Conservation (phyloP, 805 yeast genomes). For the Kluyveromyces aestuarii region DNA sequence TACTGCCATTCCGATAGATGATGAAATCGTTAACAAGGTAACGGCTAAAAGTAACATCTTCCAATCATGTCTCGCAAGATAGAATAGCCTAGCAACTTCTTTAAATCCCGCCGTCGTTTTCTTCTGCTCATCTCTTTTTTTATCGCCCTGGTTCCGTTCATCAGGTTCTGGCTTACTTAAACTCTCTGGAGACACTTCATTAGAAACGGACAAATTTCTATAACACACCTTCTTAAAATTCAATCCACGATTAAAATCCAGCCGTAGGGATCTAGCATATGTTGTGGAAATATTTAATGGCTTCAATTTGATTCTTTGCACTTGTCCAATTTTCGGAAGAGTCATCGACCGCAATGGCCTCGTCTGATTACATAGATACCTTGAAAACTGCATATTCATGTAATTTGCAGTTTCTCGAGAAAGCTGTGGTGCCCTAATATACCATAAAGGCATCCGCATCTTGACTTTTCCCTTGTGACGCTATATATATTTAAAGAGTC, state of each 20-base stretch:
- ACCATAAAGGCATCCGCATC: background rate
- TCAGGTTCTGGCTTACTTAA: background rate
- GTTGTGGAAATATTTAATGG: background rate
- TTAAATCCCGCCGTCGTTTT: constrained; percentile 18
- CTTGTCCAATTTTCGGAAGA: background rate
- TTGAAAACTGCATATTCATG: background rate
- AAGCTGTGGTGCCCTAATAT: background rate
- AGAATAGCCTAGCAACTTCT: constrained; percentile 34
- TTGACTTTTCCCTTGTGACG: background rate
- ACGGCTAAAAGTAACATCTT: constrained; percentile 37
- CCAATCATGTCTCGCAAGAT: constrained; percentile 38
- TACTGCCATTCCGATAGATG: constrained; percentile 41
- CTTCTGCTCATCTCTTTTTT: background rate
- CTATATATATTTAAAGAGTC: background rate
- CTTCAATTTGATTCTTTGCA: background rate
- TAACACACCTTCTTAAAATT: background rate
- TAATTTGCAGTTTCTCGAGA: background rate
- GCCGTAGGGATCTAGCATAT: background rate
- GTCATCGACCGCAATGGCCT: background rate
- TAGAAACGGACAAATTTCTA: background rate
- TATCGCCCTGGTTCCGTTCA: background rate
- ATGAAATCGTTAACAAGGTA: constrained; percentile 37
- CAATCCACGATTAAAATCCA: background rate
- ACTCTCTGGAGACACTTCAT: background rate
- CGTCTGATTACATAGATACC: background rate